Base-by-base conservation (phyloP, 441 rosid species). In the Syzygium malaccense region DNA sequence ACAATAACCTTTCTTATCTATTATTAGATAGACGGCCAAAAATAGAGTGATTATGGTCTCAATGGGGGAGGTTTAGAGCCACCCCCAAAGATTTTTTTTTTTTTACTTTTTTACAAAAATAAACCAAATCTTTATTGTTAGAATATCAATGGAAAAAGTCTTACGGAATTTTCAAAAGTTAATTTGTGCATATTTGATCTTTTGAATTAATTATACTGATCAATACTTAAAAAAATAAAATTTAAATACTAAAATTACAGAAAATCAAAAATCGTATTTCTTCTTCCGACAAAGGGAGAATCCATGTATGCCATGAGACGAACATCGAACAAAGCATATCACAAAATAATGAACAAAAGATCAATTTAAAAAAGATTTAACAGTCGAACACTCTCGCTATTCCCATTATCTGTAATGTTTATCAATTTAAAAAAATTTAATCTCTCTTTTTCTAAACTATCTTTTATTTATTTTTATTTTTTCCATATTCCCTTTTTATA, bases 391-490 rank as follows among this genome's bases (percentile, higher is more conserved):
- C 57, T 55, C 23, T 55, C 20, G 8, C 57, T 55, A 55, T 7
- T 30, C 75, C 75, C 30, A 64, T 64, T 4, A 64, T 64, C 75
- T 64, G 23, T 7, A 4, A 15, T 15, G 41, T 30, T 64, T 15
- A 64, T 30, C 30, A 30, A 64, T 30, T 64, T 30, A 8, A 64
- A 2, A 3, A 15, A 54, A 55, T 8, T 19, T 20, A 53, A 55
- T 55, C 4, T 2, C 28, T 58, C 0, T 10, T 58, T 58, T 57
- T 4, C 0, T 57, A 0, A 57, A 26, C 18, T 14, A 17, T 12
- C 19, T 62, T 64, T 30, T 4, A 0, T 64, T 64, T 64, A 0
- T 1, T 15, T 4, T 64, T 4, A 5, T 4, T 26, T 25, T 4
- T 30, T n/a, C 33, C 41, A 64, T 64, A 17, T 17, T 17, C 23